Conservation (phyloP, 352 stramenopile genomes). For the Phytopythium delawarense region DNA sequence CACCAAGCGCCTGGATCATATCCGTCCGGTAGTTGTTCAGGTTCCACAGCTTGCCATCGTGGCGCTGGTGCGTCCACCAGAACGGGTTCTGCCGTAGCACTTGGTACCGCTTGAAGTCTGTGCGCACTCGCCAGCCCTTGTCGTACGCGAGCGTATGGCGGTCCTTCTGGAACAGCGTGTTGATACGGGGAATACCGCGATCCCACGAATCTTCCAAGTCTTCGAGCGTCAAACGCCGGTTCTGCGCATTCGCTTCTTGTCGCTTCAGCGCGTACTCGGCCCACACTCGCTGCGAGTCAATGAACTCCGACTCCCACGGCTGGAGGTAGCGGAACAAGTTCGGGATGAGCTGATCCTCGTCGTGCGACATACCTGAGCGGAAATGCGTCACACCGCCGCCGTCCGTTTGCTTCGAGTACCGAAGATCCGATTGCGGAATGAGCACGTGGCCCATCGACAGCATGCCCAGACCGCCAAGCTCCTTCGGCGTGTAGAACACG, state of each 20-base stretch:
- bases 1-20: constrained; percentile 99
- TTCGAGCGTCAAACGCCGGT: constrained; percentile 97
- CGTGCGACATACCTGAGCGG: constrained; percentile 94
- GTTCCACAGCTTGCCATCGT: constrained; percentile 99
- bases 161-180: constrained; percentile 97
- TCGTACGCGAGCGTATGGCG: constrained; percentile 99
- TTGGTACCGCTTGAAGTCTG: constrained; percentile 99
- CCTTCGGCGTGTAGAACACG: constrained; percentile 99
- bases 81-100: constrained; percentile 98
- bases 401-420: constrained; percentile 99
- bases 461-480: constrained; percentile 99
- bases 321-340: constrained; percentile 99
- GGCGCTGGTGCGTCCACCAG: constrained; percentile 98
- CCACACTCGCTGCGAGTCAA: constrained; percentile 99
- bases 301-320: constrained; percentile 98
- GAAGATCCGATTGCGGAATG: constrained; percentile 98
- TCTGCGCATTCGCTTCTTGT: constrained; percentile 99
- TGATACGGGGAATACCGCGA: constrained; percentile 96
- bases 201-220: constrained; percentile 99
- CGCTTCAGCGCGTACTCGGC: constrained; percentile 99
- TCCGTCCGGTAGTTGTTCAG: constrained; percentile 99
- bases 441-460: constrained; percentile 99
- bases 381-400: constrained; percentile 98
- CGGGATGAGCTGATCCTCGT: constrained; percentile 99
- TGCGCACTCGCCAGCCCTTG: constrained; percentile 98